Percentiles rank a stretch among this genome's conserved stretches.
phyloP scores from a whole-genome alignment of 352 stramenopile species.

The Phytophthora boehmeriae region DNA sequence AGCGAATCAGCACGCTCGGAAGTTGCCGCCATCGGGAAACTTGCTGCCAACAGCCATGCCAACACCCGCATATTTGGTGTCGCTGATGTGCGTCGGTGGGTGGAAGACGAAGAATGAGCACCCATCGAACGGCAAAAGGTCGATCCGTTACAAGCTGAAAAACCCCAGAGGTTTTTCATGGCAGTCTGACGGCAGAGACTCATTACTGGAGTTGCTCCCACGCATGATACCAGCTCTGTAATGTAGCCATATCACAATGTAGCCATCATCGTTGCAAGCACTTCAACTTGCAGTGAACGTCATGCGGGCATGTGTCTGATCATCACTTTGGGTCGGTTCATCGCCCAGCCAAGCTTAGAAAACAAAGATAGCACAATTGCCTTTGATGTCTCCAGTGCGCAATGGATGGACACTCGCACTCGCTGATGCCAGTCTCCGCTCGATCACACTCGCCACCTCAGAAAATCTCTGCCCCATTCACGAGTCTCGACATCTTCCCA shows the following conservation, averaged over 20 bases:
- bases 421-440: slow-evolving; percentile 6
- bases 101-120: neutral
- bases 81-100: no score
- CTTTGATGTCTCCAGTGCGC: neutral
- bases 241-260: no score
- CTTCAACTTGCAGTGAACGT: no score
- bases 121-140: neutral
- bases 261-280: no score
- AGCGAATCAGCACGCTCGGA: slow-evolving; percentile 29
- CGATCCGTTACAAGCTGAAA: neutral
- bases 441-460: slow-evolving; percentile 2
- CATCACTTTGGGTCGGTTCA: no score
- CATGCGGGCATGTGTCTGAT: no score
- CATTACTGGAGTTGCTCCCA: no score
- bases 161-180: neutral
- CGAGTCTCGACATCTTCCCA: slow-evolving; percentile 31
- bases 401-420: slow-evolving; percentile 15
- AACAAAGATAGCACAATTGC: neutral
- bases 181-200: neutral
- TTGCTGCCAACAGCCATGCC: slow-evolving; percentile 5
- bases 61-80: slow-evolving; percentile 19
- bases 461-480: slow-evolving; percentile 18
- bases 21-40: neutral
- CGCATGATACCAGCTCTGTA: no score
- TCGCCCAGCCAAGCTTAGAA: no score